Percentiles rank a stretch among this genome's conserved stretches.
Conservation (phyloP, 2,329 filamentous ascomycete species). For the Ceratocystis ficicola region DNA sequence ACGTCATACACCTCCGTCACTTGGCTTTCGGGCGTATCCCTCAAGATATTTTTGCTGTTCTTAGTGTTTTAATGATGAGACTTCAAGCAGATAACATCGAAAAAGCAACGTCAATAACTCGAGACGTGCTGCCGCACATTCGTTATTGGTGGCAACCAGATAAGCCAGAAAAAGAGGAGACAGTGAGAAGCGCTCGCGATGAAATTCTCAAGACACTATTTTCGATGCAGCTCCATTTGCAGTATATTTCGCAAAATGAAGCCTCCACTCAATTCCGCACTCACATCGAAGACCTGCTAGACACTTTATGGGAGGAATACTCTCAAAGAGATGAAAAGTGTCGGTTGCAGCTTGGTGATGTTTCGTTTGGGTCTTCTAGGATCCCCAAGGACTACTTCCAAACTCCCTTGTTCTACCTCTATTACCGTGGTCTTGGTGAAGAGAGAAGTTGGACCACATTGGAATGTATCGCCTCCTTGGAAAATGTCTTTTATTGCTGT, state of each 20-base stretch:
- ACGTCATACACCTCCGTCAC: constrained; percentile 48
- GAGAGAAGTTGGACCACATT: constrained; percentile 51
- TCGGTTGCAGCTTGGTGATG: constrained; percentile 64
- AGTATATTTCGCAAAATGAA: constrained; percentile 40
- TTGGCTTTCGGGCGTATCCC: constrained; percentile 52
- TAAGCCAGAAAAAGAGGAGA: constrained; percentile 46
- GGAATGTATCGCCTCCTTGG: constrained; percentile 46
- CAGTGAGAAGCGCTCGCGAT: constrained; percentile 54
- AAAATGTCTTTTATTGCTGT: constrained; percentile 31
- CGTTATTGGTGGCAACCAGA: constrained; percentile 68
- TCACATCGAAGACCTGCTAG: constrained; percentile 52
- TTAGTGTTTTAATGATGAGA: constrained; percentile 58
- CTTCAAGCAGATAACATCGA: constrained; percentile 56
- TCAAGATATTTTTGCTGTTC: constrained; percentile 58
- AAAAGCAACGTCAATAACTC: constrained; percentile 48
- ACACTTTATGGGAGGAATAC: constrained; percentile 69
- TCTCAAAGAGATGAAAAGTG: constrained; percentile 56
- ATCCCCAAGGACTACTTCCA: constrained; percentile 36
- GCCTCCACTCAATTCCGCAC: constrained; percentile 31
- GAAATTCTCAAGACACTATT: constrained; percentile 66
- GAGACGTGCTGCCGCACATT: constrained; percentile 56
- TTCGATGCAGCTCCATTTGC: constrained; percentile 50
- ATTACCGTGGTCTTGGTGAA: constrained; percentile 40
- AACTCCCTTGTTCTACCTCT: constrained; percentile 41
- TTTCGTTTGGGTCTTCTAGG: constrained; percentile 44